These are phyloP conservation scores for Umbelopsis sp. DNA, from an alignment of 192 early-diverging fungal species.

Conservation along the genomic window DNA sequence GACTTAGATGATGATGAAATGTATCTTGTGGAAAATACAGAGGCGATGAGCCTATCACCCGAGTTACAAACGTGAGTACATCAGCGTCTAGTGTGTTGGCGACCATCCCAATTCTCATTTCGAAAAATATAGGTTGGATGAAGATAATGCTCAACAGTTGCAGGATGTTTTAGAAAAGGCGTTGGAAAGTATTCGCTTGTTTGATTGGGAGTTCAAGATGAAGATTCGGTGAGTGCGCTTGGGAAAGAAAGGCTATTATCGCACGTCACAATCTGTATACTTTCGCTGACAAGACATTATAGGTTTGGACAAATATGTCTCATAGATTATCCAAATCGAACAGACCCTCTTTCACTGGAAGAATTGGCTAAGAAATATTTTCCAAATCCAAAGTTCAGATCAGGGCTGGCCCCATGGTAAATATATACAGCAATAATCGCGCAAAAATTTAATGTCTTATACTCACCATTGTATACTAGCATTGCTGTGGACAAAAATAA, in stretches of 20 bases:
- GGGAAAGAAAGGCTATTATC: too few relatives aligned
- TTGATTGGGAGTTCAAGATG: conserved; percentile 41
- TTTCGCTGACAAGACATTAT: background rate
- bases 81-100: background rate
- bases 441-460: background rate
- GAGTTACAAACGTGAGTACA: background rate
- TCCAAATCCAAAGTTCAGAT: conserved; percentile 24
- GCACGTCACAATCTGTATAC: background rate
- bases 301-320: conserved; percentile 46
- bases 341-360: conserved; percentile 21
- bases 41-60: background rate
- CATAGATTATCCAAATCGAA: conserved; percentile 34
- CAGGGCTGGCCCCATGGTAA: conserved; percentile 40
- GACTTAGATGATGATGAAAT: conserved; percentile 22
- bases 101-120: background rate
- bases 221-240: conserved; percentile 11
- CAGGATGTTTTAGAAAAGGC: conserved; percentile 22
- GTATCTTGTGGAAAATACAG: background rate
- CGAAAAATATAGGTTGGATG: background rate
- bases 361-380: conserved; percentile 28
- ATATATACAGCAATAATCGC: background rate
- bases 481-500: conserved; percentile 21
- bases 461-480: conserved; percentile 9
- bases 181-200: conserved; percentile 33
- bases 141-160: conserved; percentile 22